A percentile compares a stretch with the other conserved stretches of the same genome.
These are phyloP conservation scores for Colletotrichum sp. DNA, from an alignment of 2,329 filamentous ascomycete species.

Conservation along the genomic window DNA sequence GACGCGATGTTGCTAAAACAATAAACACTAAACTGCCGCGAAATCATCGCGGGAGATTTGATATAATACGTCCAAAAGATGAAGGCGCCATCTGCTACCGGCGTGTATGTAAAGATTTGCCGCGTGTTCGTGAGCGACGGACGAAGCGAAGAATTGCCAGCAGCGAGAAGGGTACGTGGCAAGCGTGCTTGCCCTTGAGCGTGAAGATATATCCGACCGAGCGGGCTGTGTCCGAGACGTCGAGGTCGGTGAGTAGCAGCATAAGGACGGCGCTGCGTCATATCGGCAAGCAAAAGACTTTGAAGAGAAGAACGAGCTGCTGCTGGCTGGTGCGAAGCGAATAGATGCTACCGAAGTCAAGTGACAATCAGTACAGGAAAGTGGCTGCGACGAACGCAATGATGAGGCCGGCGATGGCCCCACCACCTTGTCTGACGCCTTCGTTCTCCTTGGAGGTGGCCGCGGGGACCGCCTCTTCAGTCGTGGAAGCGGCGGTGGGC, in stretches of 20 bases:
- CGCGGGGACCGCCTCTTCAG: conserved; percentile 29
- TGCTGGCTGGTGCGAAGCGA: conserved; percentile 19
- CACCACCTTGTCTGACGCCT: conserved; percentile 52
- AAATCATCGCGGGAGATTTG: background rate
- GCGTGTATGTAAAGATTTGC: conserved; percentile 12
- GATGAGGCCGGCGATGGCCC: conserved; percentile 58
- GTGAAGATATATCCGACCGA: background rate
- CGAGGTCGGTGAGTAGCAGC: conserved; percentile 30
- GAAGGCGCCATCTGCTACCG: conserved; percentile 5
- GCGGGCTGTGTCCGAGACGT: conserved; percentile 30
- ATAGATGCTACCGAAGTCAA: conserved; percentile 12
- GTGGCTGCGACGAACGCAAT: conserved; percentile 60
- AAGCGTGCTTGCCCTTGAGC: conserved; percentile 5
- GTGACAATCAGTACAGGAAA: conserved; percentile 44
- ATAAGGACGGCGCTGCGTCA: conserved; percentile 4
- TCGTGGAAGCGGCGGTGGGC: conserved; percentile 27
- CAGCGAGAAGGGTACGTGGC: conserved; percentile 2
- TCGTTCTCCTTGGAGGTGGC: conserved; percentile 48
- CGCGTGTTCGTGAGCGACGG: conserved; percentile 15
- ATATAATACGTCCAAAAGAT: conserved; percentile 5
- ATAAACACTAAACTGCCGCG: conserved; percentile 23
- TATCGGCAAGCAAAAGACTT: conserved; percentile 15
- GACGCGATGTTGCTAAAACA: conserved; percentile 14
- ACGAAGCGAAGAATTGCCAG: conserved; percentile 19
- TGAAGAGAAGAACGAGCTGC: conserved; percentile 15